These are phyloP conservation scores for Plasmodium gonderi DNA, from an alignment of 169 alveolate genomes.

Conservation along the genomic window DNA sequence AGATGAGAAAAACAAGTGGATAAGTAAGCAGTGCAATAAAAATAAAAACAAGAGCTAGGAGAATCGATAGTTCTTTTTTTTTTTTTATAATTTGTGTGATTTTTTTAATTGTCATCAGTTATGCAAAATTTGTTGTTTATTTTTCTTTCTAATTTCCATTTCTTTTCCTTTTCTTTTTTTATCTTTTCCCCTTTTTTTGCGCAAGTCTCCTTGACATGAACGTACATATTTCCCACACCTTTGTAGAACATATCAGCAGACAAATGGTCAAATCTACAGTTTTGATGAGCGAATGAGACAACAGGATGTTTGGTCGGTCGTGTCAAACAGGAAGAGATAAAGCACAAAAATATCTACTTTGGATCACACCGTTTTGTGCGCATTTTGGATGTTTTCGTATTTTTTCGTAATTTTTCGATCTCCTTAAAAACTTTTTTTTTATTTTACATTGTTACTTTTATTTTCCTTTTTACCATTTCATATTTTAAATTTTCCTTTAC, in stretches of 20 bases:
- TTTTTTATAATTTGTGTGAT: no score
- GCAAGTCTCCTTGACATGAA: background rate
- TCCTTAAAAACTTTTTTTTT: background rate
- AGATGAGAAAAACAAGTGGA: conserved; percentile 65
- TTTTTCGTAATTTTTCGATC: no score
- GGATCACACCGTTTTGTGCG: background rate
- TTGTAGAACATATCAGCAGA: conserved; percentile 51
- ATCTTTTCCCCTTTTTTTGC: background rate
- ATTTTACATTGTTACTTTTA: background rate
- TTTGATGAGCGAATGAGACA: conserved; percentile 19
- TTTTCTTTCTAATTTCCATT: no score
- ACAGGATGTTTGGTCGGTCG: background rate
- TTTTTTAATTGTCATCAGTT: background rate
- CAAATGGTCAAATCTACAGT: conserved; percentile 65
- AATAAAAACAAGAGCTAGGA: no score
- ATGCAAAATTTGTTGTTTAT: no score
- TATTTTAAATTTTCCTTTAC: background rate
- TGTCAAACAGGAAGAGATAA: background rate
- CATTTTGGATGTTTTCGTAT: no score
- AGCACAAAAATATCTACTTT: background rate
- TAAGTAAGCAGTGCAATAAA: conserved; percentile 9
- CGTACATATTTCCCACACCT: background rate
- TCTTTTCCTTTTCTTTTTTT: background rate
- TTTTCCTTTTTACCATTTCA: background rate
- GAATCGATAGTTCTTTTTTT: no score